Evolutionary conservation across 164 flowering plant species (phyloP), one percentile per base, ranked within the genome.

Genomic region (Umbilicus rupestris): DNA sequence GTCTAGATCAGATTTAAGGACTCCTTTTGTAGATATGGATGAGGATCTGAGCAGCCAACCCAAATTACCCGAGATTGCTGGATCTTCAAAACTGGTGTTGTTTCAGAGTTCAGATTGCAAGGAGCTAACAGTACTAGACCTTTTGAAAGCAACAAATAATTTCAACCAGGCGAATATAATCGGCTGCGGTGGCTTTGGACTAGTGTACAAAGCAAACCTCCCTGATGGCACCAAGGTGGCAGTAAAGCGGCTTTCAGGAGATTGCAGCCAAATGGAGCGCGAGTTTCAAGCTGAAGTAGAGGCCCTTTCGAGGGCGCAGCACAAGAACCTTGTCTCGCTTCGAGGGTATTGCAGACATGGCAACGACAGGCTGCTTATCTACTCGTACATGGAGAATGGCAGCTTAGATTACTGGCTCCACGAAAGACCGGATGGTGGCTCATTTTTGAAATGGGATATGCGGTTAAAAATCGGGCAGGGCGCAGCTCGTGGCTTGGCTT

Each of bases 311-410:
- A 62, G 14, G 17, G 64, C 64, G 9, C 37, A 35, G 24, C 64
- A 62, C 64, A 62, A 62, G 37, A 62, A 62, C 26, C 64, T 62
- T 9, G 64, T 62, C 14, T 62, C 64, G 5, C 37, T 62, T 17
- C 64, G 33, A 33, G 64, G 64, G 37, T 62, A 62, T 62, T 62
- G 64, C 64, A 62, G 33, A 26, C 64, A 62, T 62, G 64, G n/a
- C 24, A 29, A 29, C 8, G 39, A n/a, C 3, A 33, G 64, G 41
- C 64, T 62, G 16, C 64, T 62, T 4, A 62, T 62, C 20, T 62
- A 62, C 24, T 62, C 64, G 20, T 62, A 62, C 41, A 62, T 62
- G 64, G 64, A 62, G 37, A 62, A 62, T 16, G 64, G 64, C 17
- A 62, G 64, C 37, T 39, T 62, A 19, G 64, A 62, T 62, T 33